A percentile compares a stretch with the other conserved stretches of the same genome.
These are phyloP conservation scores for Pascua sp. DNA, from an alignment of 1,284 basidiomycete genomes.

Conservation along the genomic window DNA sequence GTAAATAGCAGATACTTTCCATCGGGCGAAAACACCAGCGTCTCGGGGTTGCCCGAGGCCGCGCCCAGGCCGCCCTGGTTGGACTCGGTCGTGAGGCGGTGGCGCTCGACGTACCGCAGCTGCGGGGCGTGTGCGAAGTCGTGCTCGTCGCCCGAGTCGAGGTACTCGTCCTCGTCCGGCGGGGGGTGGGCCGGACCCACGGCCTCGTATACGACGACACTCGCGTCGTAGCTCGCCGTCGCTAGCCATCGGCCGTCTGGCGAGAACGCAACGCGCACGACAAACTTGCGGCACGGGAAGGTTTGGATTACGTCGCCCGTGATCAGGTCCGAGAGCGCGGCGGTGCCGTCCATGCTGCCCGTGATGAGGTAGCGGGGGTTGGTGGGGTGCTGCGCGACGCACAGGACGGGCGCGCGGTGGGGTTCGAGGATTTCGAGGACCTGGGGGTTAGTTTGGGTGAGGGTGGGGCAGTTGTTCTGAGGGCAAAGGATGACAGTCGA, in stretches of 20 bases:
- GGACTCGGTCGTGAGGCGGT: slow-evolving; percentile 27
- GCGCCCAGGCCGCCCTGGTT: no score
- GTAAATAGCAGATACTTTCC: slow-evolving; percentile 39
- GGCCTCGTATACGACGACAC: slow-evolving; percentile 40
- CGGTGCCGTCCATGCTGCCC: slow-evolving; percentile 48
- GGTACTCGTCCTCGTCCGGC: slow-evolving; percentile 15
- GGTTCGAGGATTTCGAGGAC: slow-evolving; percentile 38
- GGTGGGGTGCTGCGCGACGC: slow-evolving; percentile 42
- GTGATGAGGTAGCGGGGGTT: slow-evolving; percentile 43
- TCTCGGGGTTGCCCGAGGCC: slow-evolving; percentile 39
- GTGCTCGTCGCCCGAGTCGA: slow-evolving; percentile 38
- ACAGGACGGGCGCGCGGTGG: slow-evolving; percentile 46
- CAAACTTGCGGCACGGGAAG: slow-evolving; percentile 43
- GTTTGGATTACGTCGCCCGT: slow-evolving; percentile 38
- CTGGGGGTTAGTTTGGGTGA: slow-evolving; percentile 12
- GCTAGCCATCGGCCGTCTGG: slow-evolving; percentile 40
- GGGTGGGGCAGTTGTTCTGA: no score
- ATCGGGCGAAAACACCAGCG: slow-evolving; percentile 37
- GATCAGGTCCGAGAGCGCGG: slow-evolving; percentile 42
- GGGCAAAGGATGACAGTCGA: no score
- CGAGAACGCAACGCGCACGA: slow-evolving; percentile 45
- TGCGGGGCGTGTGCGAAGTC: slow-evolving; percentile 35
- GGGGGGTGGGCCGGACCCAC: slow-evolving; percentile 2
- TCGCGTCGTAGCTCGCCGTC: slow-evolving; percentile 47
- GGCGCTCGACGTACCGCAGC: slow-evolving; percentile 32